Evolutionary conservation across 345 rosid genomes (phyloP), one percentile per base, ranked within the genome.

Genomic region (Dipteronia sinensis): DNA sequence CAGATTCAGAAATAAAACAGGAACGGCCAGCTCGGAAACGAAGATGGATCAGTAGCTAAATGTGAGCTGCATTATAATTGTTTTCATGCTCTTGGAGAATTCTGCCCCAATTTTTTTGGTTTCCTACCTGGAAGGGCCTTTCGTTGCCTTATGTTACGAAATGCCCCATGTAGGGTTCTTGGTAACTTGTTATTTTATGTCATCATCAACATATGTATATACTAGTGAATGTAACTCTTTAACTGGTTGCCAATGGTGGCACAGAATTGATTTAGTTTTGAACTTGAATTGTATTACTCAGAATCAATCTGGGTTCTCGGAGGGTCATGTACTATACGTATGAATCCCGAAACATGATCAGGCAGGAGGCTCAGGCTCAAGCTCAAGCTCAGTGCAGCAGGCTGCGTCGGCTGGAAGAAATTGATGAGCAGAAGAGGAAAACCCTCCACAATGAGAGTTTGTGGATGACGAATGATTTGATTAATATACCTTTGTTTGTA

Each of bases 1-100:
- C 81, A 23, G 92, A 90, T 72, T 76, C 89, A 62, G 98, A 96
- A 84, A 83, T 94, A 73, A 96, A 94, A 80, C 91, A 84, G 64
- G 98, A 93, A 90, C 89, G 97, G 56, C 99, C 97, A 74, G 88
- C 98, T 46, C 88, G 99, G 61, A 95, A 90, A 83, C 83, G 98
- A 80, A 86, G 97, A 86, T 95, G 99, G 99, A 80, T 90, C 74
- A 87, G 93, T 83, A 86, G 72, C 86, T 95, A 83, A 82, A 22
- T 51, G 27, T 58, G 80, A 76, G 70, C 16, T 15, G 38, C 25
- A 1, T 65, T 56, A 22, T 34, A 65, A 17, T 73, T 70, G 70
- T 75, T 61, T 31, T 40, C 19, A 19, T 7, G 34, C 44, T 62
- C 22, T 34, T n/a, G 47, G 23, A 20, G 65, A 51, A 10, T 55